Percentiles rank a stretch among this genome's conserved stretches.
Evolutionary conservation across 495 filamentous ascomycete genomes (phyloP).

Genomic region (Aspergillus mulundensis): DNA sequence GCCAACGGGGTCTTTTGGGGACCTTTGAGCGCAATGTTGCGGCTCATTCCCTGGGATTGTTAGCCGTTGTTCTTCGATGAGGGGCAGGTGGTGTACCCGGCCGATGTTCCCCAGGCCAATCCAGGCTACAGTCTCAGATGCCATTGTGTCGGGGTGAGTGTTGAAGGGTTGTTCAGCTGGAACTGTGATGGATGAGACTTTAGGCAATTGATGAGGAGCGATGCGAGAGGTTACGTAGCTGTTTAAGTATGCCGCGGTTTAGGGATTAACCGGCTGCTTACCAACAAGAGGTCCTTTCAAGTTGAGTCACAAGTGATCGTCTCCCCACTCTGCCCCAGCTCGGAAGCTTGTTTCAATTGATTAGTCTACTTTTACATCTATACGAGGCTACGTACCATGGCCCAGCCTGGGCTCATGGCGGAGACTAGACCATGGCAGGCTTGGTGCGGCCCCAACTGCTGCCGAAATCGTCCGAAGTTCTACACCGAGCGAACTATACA

Average conservation of each 20-base stretch:
- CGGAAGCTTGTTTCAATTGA: neutral
- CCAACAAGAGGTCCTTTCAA: neutral
- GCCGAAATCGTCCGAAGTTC: constrained; percentile 3
- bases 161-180: neutral
- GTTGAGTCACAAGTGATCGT: constrained; percentile 5
- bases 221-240: neutral
- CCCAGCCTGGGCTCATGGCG: neutral
- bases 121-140: constrained; percentile 52
- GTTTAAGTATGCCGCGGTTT: neutral
- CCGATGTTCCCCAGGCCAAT: constrained; percentile 93
- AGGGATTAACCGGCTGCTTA: constrained; percentile 5
- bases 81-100: constrained; percentile 52
- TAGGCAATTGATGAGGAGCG: neutral
- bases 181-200: neutral
- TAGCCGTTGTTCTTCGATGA: constrained; percentile 15
- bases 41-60: constrained; percentile 68
- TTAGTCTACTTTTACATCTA: neutral
- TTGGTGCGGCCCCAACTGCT: neutral
- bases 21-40: constrained; percentile 76
- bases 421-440: neutral
- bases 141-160: constrained; percentile 13
- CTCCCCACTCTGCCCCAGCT: neutral
- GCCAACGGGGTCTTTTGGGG: constrained; percentile 64
- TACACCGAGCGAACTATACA: neutral
- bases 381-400: neutral